Evolutionary conservation across 1,284 basidiomycete species (phyloP).

Genomic region (Apiotrichum sp.): DNA sequence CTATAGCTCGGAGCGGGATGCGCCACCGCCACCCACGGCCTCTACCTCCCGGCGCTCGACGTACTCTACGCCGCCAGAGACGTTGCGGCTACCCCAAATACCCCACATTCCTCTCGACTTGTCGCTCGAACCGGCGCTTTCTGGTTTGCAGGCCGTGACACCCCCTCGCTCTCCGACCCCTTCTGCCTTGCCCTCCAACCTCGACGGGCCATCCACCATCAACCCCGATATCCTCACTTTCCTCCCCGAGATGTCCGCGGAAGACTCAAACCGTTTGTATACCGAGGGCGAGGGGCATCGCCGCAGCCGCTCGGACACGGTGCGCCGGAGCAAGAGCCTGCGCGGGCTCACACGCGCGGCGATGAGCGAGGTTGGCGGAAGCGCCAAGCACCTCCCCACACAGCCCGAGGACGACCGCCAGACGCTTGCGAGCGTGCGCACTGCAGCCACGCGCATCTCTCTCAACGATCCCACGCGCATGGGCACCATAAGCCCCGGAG

Average conservation of each 20-base stretch:
- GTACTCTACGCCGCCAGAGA: too few species aligned
- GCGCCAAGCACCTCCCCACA: neutral
- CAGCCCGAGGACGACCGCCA: neutral
- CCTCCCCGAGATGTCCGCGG: conserved; percentile 39
- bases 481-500: neutral
- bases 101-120: too few species aligned
- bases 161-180: neutral
- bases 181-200: conserved; percentile 10
- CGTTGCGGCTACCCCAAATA: too few species aligned
- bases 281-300: neutral
- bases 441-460: neutral
- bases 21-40: too few species aligned
- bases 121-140: too few species aligned
- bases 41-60: too few species aligned
- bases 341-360: neutral
- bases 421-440: neutral
- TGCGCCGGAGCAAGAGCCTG: neutral
- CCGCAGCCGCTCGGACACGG: neutral
- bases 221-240: conserved; percentile 42
- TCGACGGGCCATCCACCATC: conserved; percentile 38
- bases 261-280: conserved; percentile 26
- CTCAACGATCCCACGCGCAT: neutral
- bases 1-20: too few species aligned
- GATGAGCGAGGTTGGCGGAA: neutral
- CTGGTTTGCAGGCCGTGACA: neutral